phyloP scores from a whole-genome alignment of 495 filamentous ascomycete genomes.

The Polyplosphaeria fusca region DNA sequence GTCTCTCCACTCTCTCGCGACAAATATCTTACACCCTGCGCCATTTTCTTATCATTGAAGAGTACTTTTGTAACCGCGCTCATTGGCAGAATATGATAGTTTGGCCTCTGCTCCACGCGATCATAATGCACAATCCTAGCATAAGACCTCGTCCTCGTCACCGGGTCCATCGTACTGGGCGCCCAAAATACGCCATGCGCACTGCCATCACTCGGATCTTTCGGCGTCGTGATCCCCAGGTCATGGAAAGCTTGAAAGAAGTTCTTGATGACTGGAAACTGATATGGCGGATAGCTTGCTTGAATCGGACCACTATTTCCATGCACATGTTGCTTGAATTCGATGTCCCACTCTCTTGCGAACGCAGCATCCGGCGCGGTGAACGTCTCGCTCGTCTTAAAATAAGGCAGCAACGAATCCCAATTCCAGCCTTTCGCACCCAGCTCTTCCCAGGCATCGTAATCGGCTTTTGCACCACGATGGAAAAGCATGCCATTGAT shows the following conservation, averaged over 20 bases:
- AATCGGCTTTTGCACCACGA: conserved; percentile 30
- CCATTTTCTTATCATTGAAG: conserved; percentile 6
- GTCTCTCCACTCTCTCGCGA: neutral
- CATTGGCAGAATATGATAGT: conserved; percentile 23
- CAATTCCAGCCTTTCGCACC: conserved; percentile 31
- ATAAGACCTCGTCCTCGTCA: conserved; percentile 15
- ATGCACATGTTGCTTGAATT: conserved; percentile 18
- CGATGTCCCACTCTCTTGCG: conserved; percentile 11
- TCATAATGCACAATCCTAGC: conserved; percentile 24
- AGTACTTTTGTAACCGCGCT: conserved; percentile 12
- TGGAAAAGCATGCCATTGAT: conserved; percentile 44
- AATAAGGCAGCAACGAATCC: conserved; percentile 29
- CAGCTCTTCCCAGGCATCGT: conserved; percentile 34
- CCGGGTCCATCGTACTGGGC: neutral
- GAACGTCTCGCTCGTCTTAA: conserved; percentile 27
- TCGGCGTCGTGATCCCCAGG: conserved; percentile 1
- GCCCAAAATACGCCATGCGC: conserved; percentile 17
- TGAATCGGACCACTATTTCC: conserved; percentile 25
- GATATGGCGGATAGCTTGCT: conserved; percentile 13
- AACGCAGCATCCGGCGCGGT: neutral
- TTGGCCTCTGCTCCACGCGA: conserved; percentile 13
- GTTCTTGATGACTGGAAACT: conserved; percentile 21
- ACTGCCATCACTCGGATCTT: conserved; percentile 15
- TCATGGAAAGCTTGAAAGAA: conserved; percentile 11
- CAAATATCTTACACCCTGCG: conserved; percentile 14